Percentiles rank a stretch among this genome's conserved stretches.
These are phyloP conservation scores for Mycosphaerella sp. DNA, from an alignment of 2,329 filamentous ascomycete genomes.

Conservation along the genomic window DNA sequence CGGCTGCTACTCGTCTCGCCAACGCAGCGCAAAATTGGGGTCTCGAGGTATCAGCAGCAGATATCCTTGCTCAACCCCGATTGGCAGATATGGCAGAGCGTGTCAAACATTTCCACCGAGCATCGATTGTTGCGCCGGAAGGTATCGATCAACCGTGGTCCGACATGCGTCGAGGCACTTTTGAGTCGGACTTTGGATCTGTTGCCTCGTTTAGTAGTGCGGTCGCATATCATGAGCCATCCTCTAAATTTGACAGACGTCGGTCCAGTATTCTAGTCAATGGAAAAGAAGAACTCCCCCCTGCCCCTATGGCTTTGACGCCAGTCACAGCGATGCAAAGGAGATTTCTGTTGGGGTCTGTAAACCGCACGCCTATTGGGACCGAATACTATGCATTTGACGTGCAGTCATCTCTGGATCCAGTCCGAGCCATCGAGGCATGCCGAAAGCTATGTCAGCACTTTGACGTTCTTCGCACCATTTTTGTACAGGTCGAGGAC, in stretches of 20 bases:
- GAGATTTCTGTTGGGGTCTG: not conserved
- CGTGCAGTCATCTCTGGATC: slow-evolving; percentile 2
- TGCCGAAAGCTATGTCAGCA: slow-evolving; percentile 10
- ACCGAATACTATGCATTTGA: slow-evolving; percentile 12
- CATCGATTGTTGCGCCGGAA: slow-evolving; percentile 6
- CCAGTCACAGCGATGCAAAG: slow-evolving; percentile 5
- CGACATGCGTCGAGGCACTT: slow-evolving; percentile 6
- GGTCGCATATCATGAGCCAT: not conserved
- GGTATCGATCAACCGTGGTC: slow-evolving; percentile 6
- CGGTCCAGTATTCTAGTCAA: slow-evolving; percentile 6
- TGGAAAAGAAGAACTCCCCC: not conserved
- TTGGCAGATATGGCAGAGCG: slow-evolving; percentile 9
- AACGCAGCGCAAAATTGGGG: slow-evolving; percentile 7
- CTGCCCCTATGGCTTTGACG: slow-evolving; percentile 2
- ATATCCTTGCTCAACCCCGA: slow-evolving; percentile 5
- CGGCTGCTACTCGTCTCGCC: not conserved
- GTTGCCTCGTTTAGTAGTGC: not conserved
- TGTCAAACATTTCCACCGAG: slow-evolving; percentile 9
- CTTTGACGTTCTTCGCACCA: slow-evolving; percentile 11
- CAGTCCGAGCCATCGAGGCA: not conserved
- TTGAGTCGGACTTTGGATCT: slow-evolving; percentile 5
- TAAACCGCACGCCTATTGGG: not conserved
- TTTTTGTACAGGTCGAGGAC: slow-evolving; percentile 7
- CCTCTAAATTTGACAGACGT: not conserved
- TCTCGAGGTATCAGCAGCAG: slow-evolving; percentile 1